Base-by-base conservation (phyloP, 495 filamentous ascomycete genomes). In the Sabuloglossum arenarium region DNA sequence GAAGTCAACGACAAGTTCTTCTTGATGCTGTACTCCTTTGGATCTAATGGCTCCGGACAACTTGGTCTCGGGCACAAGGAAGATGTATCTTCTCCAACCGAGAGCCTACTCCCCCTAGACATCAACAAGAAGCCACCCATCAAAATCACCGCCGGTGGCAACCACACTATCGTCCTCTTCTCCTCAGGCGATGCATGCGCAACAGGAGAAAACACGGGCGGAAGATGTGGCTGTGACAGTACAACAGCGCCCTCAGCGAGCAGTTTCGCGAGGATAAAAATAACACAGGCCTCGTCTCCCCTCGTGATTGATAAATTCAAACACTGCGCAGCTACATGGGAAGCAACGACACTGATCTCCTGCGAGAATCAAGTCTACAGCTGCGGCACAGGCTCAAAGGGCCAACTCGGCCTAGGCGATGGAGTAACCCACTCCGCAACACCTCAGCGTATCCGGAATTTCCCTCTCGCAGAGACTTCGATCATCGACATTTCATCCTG, bases 11-110 rank as follows among this genome's bases (percentile, higher is more conserved):
- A 8, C 16, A 39, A 8, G 8, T 39, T 8, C 8, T 39, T 8
- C 68, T 19, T 60, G 64, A 68, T 64, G 49, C 70, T 95, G 45
- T 86, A 80, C 64, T 80, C 88, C n/a, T 79, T 95, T 60, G 91
- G 91, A 32, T 96, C 90, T 29, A 98, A 96, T 66, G 81, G 85
- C 37, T 85, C 80, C 6, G 86, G 86, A 54, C 91, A 98, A 64
- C 76, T 98, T 34, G 86, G 84, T 34, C 73, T 96, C 49, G 79
- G 79, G 24, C 83, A 89, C 66, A 73, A 68, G 46, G 74, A 86
- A 58, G 88, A 94, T 65, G 77, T 83, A 12, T 81, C 80, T 3
- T 66, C 70, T 0, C 87, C 88, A 4, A 75, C 80, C 49, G 68
- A 63, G 56, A 85, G 82, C 61, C 54, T 74, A 32, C 75, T 79